Evolutionary conservation across 2,329 filamentous ascomycete species (phyloP).

Genomic region (Diaporthe helianthi): DNA sequence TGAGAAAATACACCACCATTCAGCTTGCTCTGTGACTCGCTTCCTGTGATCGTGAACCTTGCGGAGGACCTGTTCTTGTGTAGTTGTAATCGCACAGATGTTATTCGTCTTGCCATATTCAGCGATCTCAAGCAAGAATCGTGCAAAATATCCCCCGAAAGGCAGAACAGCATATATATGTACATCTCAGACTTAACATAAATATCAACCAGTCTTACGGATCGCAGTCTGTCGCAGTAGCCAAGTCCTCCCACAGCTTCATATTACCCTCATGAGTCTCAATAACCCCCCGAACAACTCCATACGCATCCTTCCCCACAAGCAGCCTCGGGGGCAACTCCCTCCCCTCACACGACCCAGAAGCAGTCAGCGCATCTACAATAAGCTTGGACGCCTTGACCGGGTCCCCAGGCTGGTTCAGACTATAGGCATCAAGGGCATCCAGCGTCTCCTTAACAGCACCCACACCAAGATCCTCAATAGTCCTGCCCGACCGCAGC

Average conservation of each 20-base stretch:
- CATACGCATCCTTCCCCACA: constrained; percentile 3
- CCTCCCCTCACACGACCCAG: background rate
- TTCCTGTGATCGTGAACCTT: too few relatives aligned
- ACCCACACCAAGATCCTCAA: background rate
- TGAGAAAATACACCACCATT: too few relatives aligned
- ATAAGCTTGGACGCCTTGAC: background rate
- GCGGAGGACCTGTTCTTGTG: too few relatives aligned
- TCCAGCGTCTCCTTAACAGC: background rate
- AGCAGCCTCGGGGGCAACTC: background rate
- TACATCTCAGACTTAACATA: background rate
- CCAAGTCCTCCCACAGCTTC: constrained; percentile 18
- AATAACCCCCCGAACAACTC: background rate
- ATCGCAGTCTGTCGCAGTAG: constrained; percentile 5
- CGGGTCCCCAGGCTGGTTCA: constrained; percentile 12
- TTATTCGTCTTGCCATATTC: too few relatives aligned
- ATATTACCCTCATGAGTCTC: background rate
- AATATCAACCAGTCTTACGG: background rate
- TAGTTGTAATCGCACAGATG: too few relatives aligned
- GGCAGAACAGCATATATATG: background rate
- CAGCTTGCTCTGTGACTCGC: too few relatives aligned
- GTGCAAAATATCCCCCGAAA: background rate
- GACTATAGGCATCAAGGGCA: background rate
- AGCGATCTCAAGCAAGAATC: background rate
- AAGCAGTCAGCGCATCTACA: constrained; percentile 2
- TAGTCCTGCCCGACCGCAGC: background rate